phyloP scores from a whole-genome alignment of 768 basidiomycete genomes.

The Astraeus odoratus region DNA sequence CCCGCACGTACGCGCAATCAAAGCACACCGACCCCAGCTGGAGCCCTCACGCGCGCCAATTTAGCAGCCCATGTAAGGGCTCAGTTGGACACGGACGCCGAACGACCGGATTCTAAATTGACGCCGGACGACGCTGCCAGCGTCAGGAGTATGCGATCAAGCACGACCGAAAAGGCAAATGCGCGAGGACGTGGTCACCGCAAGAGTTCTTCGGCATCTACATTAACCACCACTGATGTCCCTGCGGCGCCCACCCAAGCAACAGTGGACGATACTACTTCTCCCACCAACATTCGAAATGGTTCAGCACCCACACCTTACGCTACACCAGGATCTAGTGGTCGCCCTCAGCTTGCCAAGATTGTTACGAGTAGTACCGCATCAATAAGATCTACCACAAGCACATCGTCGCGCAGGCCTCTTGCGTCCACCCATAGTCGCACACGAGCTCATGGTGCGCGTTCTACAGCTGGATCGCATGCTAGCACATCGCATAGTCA shows the following conservation, averaged over 20 bases:
- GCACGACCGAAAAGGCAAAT: slow-evolving; percentile 18
- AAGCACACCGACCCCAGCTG: slow-evolving; percentile 18
- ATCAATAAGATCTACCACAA: slow-evolving; percentile 16
- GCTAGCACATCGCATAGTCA: slow-evolving; percentile 4
- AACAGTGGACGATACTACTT: not conserved
- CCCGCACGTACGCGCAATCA: slow-evolving; percentile 18
- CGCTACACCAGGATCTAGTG: slow-evolving; percentile 10
- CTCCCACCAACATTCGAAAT: not conserved
- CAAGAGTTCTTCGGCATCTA: slow-evolving; percentile 16
- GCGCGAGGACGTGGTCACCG: slow-evolving; percentile 12
- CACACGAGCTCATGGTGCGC: slow-evolving; percentile 9
- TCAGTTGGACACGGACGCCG: slow-evolving; percentile 20
- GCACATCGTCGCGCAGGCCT: slow-evolving; percentile 5
- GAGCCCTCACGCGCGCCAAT: slow-evolving; percentile 5
- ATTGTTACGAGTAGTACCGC: slow-evolving; percentile 21
- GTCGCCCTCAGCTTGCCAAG: slow-evolving; percentile 20
- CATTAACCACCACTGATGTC: slow-evolving; percentile 3
- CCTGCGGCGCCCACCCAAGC: not conserved
- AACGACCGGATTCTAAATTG: slow-evolving; percentile 67
- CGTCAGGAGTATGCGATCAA: slow-evolving; percentile 19
- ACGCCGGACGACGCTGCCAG: slow-evolving; percentile 40
- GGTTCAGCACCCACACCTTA: slow-evolving; percentile 4
- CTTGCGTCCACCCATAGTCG: slow-evolving; percentile 24
- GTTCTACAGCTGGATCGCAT: slow-evolving; percentile 5
- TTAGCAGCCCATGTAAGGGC: slow-evolving; percentile 23